Base-by-base conservation (phyloP, 768 basidiomycete species). In the Psilocybe cyanescens region DNA sequence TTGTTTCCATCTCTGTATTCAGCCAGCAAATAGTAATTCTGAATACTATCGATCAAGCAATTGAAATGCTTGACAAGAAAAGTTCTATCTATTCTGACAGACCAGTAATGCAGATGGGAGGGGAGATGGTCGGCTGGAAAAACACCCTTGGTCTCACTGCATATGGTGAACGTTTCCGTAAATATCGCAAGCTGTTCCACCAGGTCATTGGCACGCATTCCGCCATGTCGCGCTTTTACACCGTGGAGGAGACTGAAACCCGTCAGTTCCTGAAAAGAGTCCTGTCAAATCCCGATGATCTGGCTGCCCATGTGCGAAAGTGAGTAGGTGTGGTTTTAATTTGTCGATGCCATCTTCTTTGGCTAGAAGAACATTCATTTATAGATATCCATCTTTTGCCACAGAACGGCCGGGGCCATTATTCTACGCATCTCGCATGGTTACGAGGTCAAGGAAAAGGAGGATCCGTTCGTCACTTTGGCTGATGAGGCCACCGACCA, bases 21-120 rank as follows among this genome's bases (percentile, higher is more conserved):
- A 82, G 78, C 3, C 82, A 84, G 58, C 75, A 75, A 46, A 75
- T 83, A 44, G 48, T 85, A 35, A 67, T 86, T 55, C 30, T 86
- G 29, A 85, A 83, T 66, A 77, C 75, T 0, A 66, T 62, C 5
- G 66, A 78, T 28, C 57, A 66, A 1, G 83, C 83, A 3, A 66
- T 74, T n/a, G 80, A 84, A 30, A 72, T 86, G 72, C 79, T 86
- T 28, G 81, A 85, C 35, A 81, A 79, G 62, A 82, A 80, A 58
- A 80, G 85, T 35, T 71, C 76, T 12, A 77, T 80, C 31, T 86
- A 86, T 65, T 87, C 86, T 16, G 84, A 86, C 68, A 75, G 86
- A 35, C 84, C 86, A 0, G 59, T 74, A 16, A 66, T 78, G 51
- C 72, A 72, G 33, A 79, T 82, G 78, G 75, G 76, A 7, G 78